phyloP scores from a whole-genome alignment of 2,329 filamentous ascomycete genomes.

The Scorias spongiosa region DNA sequence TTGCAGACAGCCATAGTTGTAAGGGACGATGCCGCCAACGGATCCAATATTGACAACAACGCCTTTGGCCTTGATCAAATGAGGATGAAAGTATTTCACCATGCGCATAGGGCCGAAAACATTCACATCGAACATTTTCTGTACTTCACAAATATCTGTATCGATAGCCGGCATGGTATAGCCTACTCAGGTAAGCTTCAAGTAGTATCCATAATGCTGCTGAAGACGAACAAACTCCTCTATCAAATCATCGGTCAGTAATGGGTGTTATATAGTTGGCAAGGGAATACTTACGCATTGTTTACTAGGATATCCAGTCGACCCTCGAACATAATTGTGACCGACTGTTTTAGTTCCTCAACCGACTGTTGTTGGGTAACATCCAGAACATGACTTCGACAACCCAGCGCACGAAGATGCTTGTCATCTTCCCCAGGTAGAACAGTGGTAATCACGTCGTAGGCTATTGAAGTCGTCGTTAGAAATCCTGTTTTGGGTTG shows the following conservation, averaged over 20 bases:
- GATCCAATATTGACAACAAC: constrained; percentile 3
- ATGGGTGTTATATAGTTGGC: no score
- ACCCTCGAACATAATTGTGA: no score
- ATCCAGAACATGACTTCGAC: no score
- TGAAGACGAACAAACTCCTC: not conserved
- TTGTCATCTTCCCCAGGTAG: no score
- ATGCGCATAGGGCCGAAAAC: constrained; percentile 11
- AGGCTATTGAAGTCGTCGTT: no score
- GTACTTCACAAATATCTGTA: constrained; percentile 6
- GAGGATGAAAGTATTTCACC: constrained; percentile 7
- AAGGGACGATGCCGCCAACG: constrained; percentile 1
- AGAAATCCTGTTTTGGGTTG: no score
- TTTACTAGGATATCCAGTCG: no score
- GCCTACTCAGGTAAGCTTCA: constrained; percentile 5
- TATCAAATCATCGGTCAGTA: not conserved
- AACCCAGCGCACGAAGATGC: no score
- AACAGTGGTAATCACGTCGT: no score
- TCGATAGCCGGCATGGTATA: constrained; percentile 16
- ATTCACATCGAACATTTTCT: constrained; percentile 13
- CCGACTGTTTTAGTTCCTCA: no score
- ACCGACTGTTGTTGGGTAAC: no score
- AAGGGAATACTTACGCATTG: not conserved
- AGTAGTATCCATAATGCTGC: not conserved
- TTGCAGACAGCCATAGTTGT: not conserved
- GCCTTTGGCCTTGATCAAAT: constrained; percentile 2